These are phyloP conservation scores for Naematelia encephala DNA, from an alignment of 768 basidiomycete genomes.

Conservation along the genomic window DNA sequence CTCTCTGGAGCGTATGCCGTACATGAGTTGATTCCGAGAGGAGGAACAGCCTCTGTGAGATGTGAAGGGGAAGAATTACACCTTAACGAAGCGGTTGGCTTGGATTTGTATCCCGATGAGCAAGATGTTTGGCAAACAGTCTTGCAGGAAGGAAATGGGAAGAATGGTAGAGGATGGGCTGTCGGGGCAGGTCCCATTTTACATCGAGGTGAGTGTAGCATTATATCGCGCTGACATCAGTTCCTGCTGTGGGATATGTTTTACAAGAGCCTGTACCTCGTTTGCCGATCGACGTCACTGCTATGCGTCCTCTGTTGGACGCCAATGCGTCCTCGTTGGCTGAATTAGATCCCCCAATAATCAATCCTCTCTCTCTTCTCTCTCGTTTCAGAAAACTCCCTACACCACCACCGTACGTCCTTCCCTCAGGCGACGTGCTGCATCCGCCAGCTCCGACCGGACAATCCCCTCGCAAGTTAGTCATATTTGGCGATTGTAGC, in stretches of 20 bases:
- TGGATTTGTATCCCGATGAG: slow-evolving; percentile 33
- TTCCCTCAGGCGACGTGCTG: slow-evolving; percentile 41
- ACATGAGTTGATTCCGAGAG: slow-evolving; percentile 39
- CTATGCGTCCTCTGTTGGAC: slow-evolving; percentile 38
- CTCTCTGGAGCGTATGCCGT: slow-evolving; percentile 43
- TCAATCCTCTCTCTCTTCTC: slow-evolving; percentile 40
- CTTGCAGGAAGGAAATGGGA: slow-evolving; percentile 29
- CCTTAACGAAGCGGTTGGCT: slow-evolving; percentile 44
- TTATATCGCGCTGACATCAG: slow-evolving; percentile 13
- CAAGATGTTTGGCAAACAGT: slow-evolving; percentile 44
- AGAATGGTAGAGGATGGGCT: slow-evolving; percentile 35
- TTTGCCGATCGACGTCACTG: slow-evolving; percentile 36
- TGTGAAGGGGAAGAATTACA: slow-evolving; percentile 36
- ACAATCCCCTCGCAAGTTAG: slow-evolving; percentile 32
- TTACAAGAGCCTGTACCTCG: slow-evolving; percentile 42
- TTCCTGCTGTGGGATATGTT: slow-evolving; percentile 45
- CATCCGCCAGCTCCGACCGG: slow-evolving; percentile 35
- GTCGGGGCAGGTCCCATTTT: slow-evolving; percentile 48
- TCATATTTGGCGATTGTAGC: slow-evolving; percentile 48
- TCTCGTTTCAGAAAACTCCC: slow-evolving; percentile 41
- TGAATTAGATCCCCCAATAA: slow-evolving; percentile 34
- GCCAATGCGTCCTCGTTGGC: slow-evolving; percentile 37
- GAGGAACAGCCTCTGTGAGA: slow-evolving; percentile 12
- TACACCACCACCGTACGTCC: slow-evolving; percentile 34
- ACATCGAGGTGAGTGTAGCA: slow-evolving; percentile 41